Evolutionary conservation across 257 asterid species (phyloP).

Genomic region (Primulina tabacum): DNA sequence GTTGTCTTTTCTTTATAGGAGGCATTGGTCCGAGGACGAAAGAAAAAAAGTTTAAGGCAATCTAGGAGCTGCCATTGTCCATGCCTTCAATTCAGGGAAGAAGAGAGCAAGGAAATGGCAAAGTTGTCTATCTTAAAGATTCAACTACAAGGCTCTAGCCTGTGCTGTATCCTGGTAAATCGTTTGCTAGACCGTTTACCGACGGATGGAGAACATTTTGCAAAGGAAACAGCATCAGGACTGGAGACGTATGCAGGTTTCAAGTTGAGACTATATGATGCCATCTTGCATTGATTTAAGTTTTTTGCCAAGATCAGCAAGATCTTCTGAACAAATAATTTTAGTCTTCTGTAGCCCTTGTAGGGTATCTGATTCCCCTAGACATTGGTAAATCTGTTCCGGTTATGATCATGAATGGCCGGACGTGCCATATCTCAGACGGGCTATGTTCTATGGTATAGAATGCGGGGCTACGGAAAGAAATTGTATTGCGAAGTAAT

Average conservation of each 20-base stretch:
- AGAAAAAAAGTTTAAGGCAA: too few relatives aligned
- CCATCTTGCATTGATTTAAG: neutral
- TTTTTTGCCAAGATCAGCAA: neutral
- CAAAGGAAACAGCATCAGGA: constrained; percentile 26
- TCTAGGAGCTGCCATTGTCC: constrained; percentile 35
- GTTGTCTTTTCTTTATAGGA: too few relatives aligned
- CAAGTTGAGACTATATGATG: constrained; percentile 15
- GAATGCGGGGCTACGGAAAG: too few relatives aligned
- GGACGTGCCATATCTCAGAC: neutral
- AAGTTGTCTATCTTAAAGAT: constrained; percentile 31
- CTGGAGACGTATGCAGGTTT: constrained; percentile 35
- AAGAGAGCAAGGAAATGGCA: constrained; percentile 13
- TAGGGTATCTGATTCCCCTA: neutral
- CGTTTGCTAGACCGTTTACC: constrained; percentile 21
- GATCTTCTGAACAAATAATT: neutral
- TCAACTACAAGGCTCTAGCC: constrained; percentile 32
- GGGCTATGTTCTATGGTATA: neutral
- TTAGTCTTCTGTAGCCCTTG: neutral
- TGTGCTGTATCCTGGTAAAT: constrained; percentile 14
- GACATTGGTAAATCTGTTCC: neutral
- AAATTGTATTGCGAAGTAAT: too few relatives aligned
- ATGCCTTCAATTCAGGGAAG: constrained; percentile 8
- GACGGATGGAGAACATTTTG: constrained; percentile 31
- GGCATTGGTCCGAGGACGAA: too few relatives aligned
- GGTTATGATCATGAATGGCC: neutral